Evolutionary conservation across 2,329 filamentous ascomycete genomes (phyloP).

Genomic region (Neopestalotiopsis clavispora): DNA sequence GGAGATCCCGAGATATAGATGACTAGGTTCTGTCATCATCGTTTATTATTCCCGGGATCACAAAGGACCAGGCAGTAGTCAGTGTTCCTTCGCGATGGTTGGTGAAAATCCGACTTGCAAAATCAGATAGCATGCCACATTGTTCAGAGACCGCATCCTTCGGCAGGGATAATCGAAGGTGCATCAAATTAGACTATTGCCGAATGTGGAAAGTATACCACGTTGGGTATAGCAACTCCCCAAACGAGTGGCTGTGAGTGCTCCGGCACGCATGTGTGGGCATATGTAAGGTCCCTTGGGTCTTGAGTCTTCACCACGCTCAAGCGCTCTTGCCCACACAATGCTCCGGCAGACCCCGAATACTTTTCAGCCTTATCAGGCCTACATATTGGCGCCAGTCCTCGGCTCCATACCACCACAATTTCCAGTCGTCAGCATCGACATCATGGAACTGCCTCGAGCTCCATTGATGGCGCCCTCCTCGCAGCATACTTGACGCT

Average conservation of each 20-base stretch:
- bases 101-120: not conserved
- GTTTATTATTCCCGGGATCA: not conserved
- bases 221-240: not conserved
- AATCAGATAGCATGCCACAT: not conserved
- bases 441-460: not conserved
- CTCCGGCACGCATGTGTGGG: not conserved
- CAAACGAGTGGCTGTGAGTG: not conserved
- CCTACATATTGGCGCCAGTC: not conserved
- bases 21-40: too few species aligned
- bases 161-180: not conserved
- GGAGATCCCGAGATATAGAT: too few species aligned
- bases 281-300: not conserved
- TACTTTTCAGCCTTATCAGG: constrained; percentile 4
- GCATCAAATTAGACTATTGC: constrained; percentile 6
- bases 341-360: not conserved
- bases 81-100: not conserved
- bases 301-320: not conserved
- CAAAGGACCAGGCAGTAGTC: not conserved
- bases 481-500: not conserved
- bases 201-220: not conserved
- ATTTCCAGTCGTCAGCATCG: not conserved
- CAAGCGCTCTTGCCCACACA: not conserved
- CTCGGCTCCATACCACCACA: not conserved
- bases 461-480: not conserved
- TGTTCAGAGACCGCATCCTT: not conserved